These are phyloP conservation scores for Pseudozyma flocculosa DNA, from an alignment of 1,284 basidiomycete genomes.

Conservation along the genomic window DNA sequence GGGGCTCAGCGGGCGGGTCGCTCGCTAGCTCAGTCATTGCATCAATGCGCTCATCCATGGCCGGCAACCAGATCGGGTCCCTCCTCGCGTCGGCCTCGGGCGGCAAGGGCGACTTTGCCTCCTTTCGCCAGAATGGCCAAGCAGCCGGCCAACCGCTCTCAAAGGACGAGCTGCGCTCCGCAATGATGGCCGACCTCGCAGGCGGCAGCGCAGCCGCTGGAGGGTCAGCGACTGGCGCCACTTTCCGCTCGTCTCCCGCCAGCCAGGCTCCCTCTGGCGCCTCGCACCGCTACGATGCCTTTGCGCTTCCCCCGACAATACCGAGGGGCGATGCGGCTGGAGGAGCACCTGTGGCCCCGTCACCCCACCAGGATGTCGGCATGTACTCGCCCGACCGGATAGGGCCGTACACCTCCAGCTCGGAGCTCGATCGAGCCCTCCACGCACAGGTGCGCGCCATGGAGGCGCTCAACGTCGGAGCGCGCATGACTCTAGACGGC, in stretches of 20 bases:
- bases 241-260: too few species aligned
- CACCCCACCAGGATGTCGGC: neutral
- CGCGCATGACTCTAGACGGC: neutral
- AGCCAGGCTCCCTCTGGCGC: too few species aligned
- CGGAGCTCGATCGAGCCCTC: neutral
- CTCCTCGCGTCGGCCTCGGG: conserved; percentile 10
- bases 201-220: neutral
- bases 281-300: too few species aligned
- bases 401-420: neutral
- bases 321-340: too few species aligned
- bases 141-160: neutral
- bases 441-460: neutral
- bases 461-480: neutral
- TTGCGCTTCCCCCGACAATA: too few species aligned
- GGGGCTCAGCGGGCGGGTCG: too few species aligned
- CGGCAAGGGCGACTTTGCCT: conserved; percentile 11
- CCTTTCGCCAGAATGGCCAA: neutral
- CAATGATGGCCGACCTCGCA: conserved; percentile 18
- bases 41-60: conserved; percentile 14
- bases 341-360: too few species aligned
- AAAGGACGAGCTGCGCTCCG: conserved; percentile 11
- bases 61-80: conserved; percentile 16
- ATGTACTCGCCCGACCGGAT: neutral
- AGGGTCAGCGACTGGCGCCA: conserved; percentile 1
- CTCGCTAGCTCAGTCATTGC: conserved; percentile 6